Percentiles rank a stretch among this genome's conserved stretches.
These are phyloP conservation scores for Carex kokanica DNA, from an alignment of 176 grass and related monocot genomes.

Conservation along the genomic window DNA sequence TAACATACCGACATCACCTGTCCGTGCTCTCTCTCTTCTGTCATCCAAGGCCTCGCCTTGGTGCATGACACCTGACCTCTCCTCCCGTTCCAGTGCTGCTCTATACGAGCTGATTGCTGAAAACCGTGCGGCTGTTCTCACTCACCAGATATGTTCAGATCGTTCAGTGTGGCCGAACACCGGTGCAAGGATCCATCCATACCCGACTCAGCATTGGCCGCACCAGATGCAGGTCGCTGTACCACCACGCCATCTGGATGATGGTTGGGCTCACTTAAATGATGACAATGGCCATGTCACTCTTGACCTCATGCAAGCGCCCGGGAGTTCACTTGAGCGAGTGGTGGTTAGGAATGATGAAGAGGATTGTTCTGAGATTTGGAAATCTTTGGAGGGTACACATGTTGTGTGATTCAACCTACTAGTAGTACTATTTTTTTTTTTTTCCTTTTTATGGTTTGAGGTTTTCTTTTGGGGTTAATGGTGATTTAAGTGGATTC, in stretches of 20 bases:
- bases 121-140: conserved; percentile 67
- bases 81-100: conserved; percentile 41
- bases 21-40: conserved; percentile 36
- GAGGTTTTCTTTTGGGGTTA: neutral
- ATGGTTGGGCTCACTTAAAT: conserved; percentile 8
- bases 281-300: conserved; percentile 43
- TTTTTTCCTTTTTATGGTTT: neutral
- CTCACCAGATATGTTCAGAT: conserved; percentile 51
- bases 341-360: conserved; percentile 29
- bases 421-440: neutral
- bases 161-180: conserved; percentile 13
- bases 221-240: conserved; percentile 10
- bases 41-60: conserved; percentile 33
- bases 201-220: neutral
- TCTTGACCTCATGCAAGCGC: conserved; percentile 80
- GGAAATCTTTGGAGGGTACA: conserved; percentile 43
- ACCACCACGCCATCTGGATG: neutral
- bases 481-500: conserved; percentile 5
- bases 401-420: conserved; percentile 41
- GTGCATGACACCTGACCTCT: conserved; percentile 26
- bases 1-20: conserved; percentile 7
- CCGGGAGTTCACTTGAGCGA: conserved; percentile 17
- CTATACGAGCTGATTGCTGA: conserved; percentile 80
- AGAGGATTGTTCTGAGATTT: conserved; percentile 52
- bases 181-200: neutral